These are phyloP conservation scores for Saprolegnia diclina DNA, from an alignment of 352 stramenopile genomes.

Conservation along the genomic window DNA sequence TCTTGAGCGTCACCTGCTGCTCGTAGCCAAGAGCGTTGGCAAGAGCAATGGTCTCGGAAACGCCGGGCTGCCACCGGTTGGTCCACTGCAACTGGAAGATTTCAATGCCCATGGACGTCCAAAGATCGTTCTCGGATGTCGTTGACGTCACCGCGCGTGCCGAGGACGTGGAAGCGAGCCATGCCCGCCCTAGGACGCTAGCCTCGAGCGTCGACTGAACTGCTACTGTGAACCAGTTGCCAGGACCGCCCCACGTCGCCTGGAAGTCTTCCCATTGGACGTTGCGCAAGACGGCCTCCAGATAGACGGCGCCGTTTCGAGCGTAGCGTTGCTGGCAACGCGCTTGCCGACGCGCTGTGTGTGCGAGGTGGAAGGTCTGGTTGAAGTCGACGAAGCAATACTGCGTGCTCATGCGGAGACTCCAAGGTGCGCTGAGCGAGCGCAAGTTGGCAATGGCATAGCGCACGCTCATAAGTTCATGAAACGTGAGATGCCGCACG, in stretches of 20 bases:
- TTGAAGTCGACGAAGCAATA: constrained; percentile 15
- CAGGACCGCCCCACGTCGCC: background rate
- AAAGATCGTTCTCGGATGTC: background rate
- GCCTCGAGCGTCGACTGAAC: background rate
- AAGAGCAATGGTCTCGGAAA: background rate
- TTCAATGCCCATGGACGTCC: background rate
- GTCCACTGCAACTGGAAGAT: background rate
- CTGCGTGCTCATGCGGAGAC: background rate
- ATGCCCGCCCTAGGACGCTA: background rate
- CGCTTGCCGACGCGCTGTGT: background rate
- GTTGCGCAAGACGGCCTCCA: background rate
- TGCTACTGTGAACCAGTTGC: background rate
- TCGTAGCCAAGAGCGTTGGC: constrained; percentile 4
- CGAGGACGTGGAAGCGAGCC: background rate
- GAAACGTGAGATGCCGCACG: background rate
- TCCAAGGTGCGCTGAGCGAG: background rate
- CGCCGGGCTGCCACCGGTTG: background rate
- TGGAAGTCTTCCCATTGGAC: background rate
- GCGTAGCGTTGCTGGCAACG: background rate
- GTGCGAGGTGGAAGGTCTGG: background rate
- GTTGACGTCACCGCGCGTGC: background rate
- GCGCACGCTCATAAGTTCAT: background rate
- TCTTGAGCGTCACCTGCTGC: background rate
- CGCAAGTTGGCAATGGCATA: constrained; percentile 1
- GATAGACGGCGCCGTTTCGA: background rate